Evolutionary conservation across 148 eudicot species (phyloP), one percentile per base, ranked within the genome.

Genomic region (Persicaria tinctoria): DNA sequence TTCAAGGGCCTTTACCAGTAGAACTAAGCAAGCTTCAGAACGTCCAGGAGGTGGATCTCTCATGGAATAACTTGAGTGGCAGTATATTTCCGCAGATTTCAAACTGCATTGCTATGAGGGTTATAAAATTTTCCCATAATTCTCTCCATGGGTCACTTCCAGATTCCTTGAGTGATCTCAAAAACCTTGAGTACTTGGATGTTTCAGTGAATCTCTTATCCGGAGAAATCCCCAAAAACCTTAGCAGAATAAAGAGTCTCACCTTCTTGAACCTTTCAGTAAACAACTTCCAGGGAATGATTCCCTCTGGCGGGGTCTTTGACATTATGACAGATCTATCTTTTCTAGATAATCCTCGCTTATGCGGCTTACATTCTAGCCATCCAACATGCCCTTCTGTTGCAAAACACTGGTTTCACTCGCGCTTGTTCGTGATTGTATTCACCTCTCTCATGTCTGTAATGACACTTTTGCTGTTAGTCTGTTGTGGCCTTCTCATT

Each of bases 361-460:
- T 55, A n/a, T 55, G 59, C 17, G 59, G 59, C 59, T 55, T 55
- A 55, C 59, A 55, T 55, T 55, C 59, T 14, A n/a, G 59, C 59
- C 14, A 55, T 7, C 59, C 59, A 14, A 55, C 17, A n/a, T 55
- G 59, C 59, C 20, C 59, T 16, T 55, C 59, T 55, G 59, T 14
- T 4, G 20, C 20, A 1, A 55, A 55, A 55, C 59, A n/a, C 59
- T 14, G 59, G 59, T 55, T 55, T 13, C 59, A 55, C 18, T n/a
- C 59, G n/a, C 59, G 18, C 17, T n/a, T 55, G 59, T 55, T 55
- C 20, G n/a, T 55, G 59, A 55, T 55, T n/a, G 23, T 55, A n/a
- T n/a, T 55, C 59, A 55, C 59, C 59, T 13, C 59, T 55, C 59
- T 55, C n/a, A 14, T 55, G n/a, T 55, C 59, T 55, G 18, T 55